Evolutionary conservation across 2,329 filamentous ascomycete species (phyloP).

Genomic region (Diaporthe caulivora): DNA sequence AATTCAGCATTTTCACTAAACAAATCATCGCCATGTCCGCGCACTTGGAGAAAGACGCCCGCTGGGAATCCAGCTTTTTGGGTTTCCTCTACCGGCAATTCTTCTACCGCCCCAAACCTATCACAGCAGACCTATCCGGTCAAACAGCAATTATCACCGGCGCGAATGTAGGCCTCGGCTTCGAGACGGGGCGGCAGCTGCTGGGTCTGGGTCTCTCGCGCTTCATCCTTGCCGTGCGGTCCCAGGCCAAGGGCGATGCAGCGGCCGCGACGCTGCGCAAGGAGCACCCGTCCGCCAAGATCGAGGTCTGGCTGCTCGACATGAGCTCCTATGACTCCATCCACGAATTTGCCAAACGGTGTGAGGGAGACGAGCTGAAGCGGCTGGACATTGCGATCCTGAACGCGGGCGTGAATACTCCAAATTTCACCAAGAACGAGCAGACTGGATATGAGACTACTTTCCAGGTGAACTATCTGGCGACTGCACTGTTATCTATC

Average conservation of each 20-base stretch:
- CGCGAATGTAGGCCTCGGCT: constrained; percentile 37
- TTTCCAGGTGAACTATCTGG: constrained; percentile 28
- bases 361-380: background rate
- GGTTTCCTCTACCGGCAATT: constrained; percentile 12
- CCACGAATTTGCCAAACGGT: constrained; percentile 1
- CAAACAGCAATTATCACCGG: constrained; percentile 33
- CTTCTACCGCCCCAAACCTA: constrained; percentile 10
- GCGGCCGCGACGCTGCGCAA: constrained; percentile 35
- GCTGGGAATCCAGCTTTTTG: constrained; percentile 13
- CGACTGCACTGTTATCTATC: constrained; percentile 7
- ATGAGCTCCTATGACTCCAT: constrained; percentile 25
- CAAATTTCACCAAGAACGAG: background rate
- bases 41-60: constrained; percentile 8
- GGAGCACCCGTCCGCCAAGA: constrained; percentile 11
- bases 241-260: constrained; percentile 34
- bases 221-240: constrained; percentile 41
- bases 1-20: too few relatives aligned
- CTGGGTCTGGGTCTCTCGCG: constrained; percentile 34
- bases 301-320: constrained; percentile 34
- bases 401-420: constrained; percentile 8
- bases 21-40: background rate
- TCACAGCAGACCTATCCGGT: constrained; percentile 26
- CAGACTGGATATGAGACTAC: constrained; percentile 19
- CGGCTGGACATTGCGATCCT: constrained; percentile 27
- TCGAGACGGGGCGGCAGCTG: constrained; percentile 39